A percentile compares a stretch with the other conserved stretches of the same genome.
Conservation (phyloP, 352 stramenopile genomes). For the Phytophthora europaea region DNA sequence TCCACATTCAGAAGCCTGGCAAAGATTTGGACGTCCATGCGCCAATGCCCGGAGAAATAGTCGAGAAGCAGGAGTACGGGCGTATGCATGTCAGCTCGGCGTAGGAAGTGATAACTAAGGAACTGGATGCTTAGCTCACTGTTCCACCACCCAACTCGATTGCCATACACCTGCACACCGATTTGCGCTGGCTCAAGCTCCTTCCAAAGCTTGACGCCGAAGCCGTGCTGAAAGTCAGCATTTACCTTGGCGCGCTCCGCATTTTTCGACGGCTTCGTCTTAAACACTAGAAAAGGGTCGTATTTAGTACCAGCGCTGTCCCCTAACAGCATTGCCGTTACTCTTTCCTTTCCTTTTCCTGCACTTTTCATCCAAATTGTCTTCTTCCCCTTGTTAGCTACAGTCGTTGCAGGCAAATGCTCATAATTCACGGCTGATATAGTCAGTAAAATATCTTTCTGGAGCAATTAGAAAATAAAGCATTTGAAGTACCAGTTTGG, state of each 20-base stretch:
- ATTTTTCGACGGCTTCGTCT: slow-evolving; percentile 15
- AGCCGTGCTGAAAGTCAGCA: slow-evolving; percentile 1
- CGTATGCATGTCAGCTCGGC: slow-evolving; percentile 8
- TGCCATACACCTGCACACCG: slow-evolving; percentile 1
- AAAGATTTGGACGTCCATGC: slow-evolving; percentile 5
- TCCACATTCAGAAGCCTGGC: slow-evolving; percentile 11
- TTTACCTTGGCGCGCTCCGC: slow-evolving; percentile 7
- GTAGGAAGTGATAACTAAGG: slow-evolving; percentile 23
- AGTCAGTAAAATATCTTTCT: neutral
- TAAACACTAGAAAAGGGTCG: slow-evolving; percentile 34
- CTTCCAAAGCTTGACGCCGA: neutral
- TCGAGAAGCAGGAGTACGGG: slow-evolving; percentile 7
- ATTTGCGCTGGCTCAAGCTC: neutral
- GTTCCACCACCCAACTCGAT: slow-evolving; percentile 22
- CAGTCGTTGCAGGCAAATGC: slow-evolving; percentile 11
- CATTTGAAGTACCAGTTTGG: neutral
- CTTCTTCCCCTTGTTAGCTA: neutral
- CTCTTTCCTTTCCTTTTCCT: slow-evolving; percentile 31
- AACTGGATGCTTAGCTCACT: slow-evolving; percentile 28
- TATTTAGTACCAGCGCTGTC: slow-evolving; percentile 37
- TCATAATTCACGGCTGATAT: slow-evolving; percentile 11
- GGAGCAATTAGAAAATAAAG: neutral
- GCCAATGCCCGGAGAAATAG: slow-evolving; percentile 15
- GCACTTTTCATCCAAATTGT: slow-evolving; percentile 33
- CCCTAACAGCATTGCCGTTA: slow-evolving; percentile 35